These are phyloP conservation scores for Raffaelea deltoideospora DNA, from an alignment of 2,329 filamentous ascomycete genomes.

Conservation along the genomic window DNA sequence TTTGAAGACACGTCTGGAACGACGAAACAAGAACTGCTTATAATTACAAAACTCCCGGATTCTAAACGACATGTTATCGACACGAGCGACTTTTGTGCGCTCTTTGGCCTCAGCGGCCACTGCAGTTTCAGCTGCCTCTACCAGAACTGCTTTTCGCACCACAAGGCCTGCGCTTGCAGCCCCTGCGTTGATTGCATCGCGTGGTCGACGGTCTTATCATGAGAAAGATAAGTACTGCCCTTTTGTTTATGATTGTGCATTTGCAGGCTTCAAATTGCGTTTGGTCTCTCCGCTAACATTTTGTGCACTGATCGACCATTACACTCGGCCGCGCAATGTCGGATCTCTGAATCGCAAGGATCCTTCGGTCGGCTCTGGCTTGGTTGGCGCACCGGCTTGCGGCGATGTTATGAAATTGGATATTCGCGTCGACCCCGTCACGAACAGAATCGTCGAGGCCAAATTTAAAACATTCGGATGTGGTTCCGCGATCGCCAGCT, in stretches of 20 bases:
- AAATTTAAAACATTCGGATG: constrained; percentile 98
- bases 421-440: constrained; percentile 79
- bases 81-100: constrained; percentile 5
- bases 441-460: constrained; percentile 80
- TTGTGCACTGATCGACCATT: constrained; percentile 13
- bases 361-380: constrained; percentile 71
- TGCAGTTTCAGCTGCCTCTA: constrained; percentile 3
- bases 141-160: constrained; percentile 7
- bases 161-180: constrained; percentile 5
- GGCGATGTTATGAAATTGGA: constrained; percentile 92
- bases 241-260: neutral
- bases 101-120: constrained; percentile 7
- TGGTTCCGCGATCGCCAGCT: constrained; percentile 85
- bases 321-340: constrained; percentile 28
- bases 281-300: neutral
- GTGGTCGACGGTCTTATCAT: constrained; percentile 10
- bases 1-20: neutral
- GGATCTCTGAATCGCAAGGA: constrained; percentile 57
- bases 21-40: too few relatives aligned
- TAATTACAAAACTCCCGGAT: too few relatives aligned
- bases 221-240: constrained; percentile 12
- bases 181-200: constrained; percentile 2
- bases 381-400: constrained; percentile 81
- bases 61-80: constrained; percentile 8
- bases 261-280: neutral